Percentiles rank a stretch among this genome's conserved stretches.
Evolutionary conservation across 2,329 filamentous ascomycete species (phyloP).

Genomic region (Alternaria rosae): DNA sequence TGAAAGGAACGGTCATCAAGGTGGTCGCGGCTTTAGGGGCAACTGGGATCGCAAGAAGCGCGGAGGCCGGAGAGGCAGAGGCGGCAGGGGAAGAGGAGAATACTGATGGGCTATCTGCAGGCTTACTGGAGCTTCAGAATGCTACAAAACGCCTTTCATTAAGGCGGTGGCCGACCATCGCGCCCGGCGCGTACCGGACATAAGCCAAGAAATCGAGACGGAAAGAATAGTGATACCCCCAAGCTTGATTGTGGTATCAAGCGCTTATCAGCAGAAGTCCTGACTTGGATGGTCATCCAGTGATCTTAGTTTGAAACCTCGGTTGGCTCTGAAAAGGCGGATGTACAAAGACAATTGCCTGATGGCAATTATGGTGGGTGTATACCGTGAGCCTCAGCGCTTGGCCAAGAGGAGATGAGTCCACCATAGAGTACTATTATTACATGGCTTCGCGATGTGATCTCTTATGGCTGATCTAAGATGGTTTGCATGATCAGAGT

Average conservation of each 20-base stretch:
- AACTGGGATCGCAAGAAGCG: constrained; percentile 47
- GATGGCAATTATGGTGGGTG: neutral
- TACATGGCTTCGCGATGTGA: neutral
- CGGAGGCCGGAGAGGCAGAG: constrained; percentile 33
- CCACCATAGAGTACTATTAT: neutral
- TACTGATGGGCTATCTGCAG: constrained; percentile 1
- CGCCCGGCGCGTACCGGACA: neutral
- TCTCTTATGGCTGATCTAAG: too few species aligned
- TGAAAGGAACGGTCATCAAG: constrained; percentile 42
- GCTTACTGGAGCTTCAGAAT: neutral
- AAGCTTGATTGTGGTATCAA: neutral
- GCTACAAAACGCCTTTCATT: neutral
- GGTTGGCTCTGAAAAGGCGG: neutral
- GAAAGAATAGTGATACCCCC: neutral
- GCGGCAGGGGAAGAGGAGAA: constrained; percentile 32
- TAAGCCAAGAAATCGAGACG: neutral
- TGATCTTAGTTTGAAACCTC: neutral
- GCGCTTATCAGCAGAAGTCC: neutral
- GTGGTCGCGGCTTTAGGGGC: constrained; percentile 41
- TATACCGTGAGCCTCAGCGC: fast-evolving
- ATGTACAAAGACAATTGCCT: neutral
- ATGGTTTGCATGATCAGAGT: too few species aligned
- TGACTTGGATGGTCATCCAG: neutral
- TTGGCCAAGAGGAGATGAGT: neutral
- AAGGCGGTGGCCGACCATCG: neutral